Evolutionary conservation across 1,284 basidiomycete species (phyloP).

Genomic region (Leucoagaricus sp.): DNA sequence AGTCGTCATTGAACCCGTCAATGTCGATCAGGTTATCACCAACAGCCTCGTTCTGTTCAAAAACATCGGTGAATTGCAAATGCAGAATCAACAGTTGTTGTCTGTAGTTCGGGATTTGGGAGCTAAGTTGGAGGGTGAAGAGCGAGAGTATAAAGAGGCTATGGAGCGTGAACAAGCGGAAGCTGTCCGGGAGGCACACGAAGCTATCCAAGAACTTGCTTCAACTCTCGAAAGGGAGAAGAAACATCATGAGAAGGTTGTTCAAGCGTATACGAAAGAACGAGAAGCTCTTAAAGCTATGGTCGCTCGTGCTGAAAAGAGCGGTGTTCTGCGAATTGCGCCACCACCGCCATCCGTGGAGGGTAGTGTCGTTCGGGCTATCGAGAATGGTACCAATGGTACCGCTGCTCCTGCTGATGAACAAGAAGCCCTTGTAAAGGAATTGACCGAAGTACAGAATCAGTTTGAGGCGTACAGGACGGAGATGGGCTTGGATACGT

Average conservation of each 20-base stretch:
- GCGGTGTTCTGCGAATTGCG: slow-evolving; percentile 26
- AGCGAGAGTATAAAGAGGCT: slow-evolving; percentile 64
- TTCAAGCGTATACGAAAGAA: slow-evolving; percentile 84
- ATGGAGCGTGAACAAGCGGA: slow-evolving; percentile 75
- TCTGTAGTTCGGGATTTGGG: slow-evolving; percentile 83
- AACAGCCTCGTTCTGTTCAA: slow-evolving; percentile 90
- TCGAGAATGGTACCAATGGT: slow-evolving; percentile 7
- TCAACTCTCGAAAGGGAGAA: slow-evolving; percentile 73
- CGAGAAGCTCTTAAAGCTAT: slow-evolving; percentile 84
- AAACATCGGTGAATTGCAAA: slow-evolving; percentile 79
- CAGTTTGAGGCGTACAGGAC: slow-evolving; percentile 78
- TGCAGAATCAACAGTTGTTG: slow-evolving; percentile 89
- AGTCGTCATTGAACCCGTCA: slow-evolving; percentile 39
- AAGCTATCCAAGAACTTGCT: slow-evolving; percentile 80
- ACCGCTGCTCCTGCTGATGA: background rate
- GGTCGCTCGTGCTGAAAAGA: slow-evolving; percentile 53
- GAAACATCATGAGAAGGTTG: slow-evolving; percentile 66
- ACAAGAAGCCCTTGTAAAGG: slow-evolving; percentile 41
- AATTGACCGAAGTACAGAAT: slow-evolving; percentile 71
- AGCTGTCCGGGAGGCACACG: slow-evolving; percentile 85
- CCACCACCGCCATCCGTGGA: too few relatives aligned
- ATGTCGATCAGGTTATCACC: slow-evolving; percentile 82
- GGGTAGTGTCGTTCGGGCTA: slow-evolving; percentile 34
- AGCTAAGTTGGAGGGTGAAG: slow-evolving; percentile 76
- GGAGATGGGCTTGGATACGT: slow-evolving; percentile 78